phyloP scores from a whole-genome alignment of 2,329 filamentous ascomycete species.

The Rosellinia necatrix region DNA sequence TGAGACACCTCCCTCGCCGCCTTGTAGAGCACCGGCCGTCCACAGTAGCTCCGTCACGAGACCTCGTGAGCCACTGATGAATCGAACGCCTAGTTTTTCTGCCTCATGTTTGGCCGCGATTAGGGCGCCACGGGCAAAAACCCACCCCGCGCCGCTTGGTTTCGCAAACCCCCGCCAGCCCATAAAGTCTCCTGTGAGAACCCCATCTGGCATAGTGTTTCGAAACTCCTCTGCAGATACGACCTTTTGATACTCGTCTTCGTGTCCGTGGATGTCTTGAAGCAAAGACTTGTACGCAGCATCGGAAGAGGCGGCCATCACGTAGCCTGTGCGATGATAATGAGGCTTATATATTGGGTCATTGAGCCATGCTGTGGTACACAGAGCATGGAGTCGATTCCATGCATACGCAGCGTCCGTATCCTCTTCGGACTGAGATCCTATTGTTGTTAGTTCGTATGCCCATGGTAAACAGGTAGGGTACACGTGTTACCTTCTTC shows the following conservation, averaged over 20 bases:
- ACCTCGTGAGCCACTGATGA: constrained; percentile 47
- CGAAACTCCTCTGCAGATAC: constrained; percentile 51
- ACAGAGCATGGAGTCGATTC: constrained; percentile 39
- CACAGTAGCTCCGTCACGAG: constrained; percentile 46
- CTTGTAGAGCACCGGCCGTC: too few species aligned
- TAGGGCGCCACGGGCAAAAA: constrained; percentile 56
- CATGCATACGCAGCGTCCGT: constrained; percentile 38
- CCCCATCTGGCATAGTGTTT: constrained; percentile 55
- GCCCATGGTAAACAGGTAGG: constrained; percentile 8
- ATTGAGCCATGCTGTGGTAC: constrained; percentile 46
- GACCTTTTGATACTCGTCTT: constrained; percentile 38
- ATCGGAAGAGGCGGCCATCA: constrained; percentile 37
- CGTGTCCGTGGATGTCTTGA: constrained; percentile 26
- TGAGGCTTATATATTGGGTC: constrained; percentile 49
- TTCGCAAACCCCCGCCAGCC: constrained; percentile 57
- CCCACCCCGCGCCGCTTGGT: constrained; percentile 54
- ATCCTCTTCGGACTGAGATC: constrained; percentile 38
- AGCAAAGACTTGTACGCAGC: constrained; percentile 24
- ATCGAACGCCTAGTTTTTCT: constrained; percentile 49
- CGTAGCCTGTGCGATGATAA: constrained; percentile 53
- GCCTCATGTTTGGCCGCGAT: constrained; percentile 51
- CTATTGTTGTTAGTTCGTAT: constrained; percentile 10
- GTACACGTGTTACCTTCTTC: constrained; percentile 32
- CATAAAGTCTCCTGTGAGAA: constrained; percentile 54
- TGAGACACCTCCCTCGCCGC: not conserved